These are phyloP conservation scores for Tilletia caries DNA, from an alignment of 1,284 basidiomycete species.

Conservation along the genomic window DNA sequence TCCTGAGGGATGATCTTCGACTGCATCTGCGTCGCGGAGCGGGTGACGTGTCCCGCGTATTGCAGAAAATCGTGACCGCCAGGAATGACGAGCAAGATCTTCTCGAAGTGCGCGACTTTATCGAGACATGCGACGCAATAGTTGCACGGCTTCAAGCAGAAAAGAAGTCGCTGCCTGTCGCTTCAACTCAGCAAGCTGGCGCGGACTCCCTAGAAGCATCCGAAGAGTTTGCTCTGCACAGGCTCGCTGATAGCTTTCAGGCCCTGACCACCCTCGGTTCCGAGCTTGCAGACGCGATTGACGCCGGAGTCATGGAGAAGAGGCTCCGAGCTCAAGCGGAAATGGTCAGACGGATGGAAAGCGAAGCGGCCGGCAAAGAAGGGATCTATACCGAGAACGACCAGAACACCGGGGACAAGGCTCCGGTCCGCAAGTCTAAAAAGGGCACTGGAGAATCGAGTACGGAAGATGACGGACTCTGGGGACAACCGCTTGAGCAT, in stretches of 20 bases:
- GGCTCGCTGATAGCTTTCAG: conserved; percentile 8
- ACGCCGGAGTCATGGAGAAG: conserved; percentile 47
- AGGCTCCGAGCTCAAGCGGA: conserved; percentile 39
- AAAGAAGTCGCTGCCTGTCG: background rate
- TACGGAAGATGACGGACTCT: conserved; percentile 16
- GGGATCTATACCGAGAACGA: conserved; percentile 8
- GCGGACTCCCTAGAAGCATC: too few species aligned
- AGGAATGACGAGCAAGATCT: conserved; percentile 49
- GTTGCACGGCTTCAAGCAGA: conserved; percentile 21
- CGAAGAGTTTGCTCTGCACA: background rate
- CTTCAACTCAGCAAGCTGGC: too few species aligned
- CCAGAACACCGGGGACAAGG: background rate
- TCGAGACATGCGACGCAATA: conserved; percentile 26
- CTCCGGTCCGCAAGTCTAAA: background rate
- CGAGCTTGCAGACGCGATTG: conserved; percentile 42
- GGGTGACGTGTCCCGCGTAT: conserved; percentile 43
- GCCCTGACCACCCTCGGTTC: conserved; percentile 5
- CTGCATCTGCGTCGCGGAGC: conserved; percentile 26
- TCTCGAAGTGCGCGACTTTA: conserved; percentile 46
- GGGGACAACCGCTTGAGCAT: conserved; percentile 49
- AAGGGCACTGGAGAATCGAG: background rate
- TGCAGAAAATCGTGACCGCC: conserved; percentile 41
- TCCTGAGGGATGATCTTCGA: conserved; percentile 39
- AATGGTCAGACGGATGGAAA: conserved; percentile 25
- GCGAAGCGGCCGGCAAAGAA: conserved; percentile 14